A percentile compares a stretch with the other conserved stretches of the same genome.
Conservation (phyloP, 2,329 filamentous ascomycete species). For the Aspergillus brunneoviolaceus region DNA sequence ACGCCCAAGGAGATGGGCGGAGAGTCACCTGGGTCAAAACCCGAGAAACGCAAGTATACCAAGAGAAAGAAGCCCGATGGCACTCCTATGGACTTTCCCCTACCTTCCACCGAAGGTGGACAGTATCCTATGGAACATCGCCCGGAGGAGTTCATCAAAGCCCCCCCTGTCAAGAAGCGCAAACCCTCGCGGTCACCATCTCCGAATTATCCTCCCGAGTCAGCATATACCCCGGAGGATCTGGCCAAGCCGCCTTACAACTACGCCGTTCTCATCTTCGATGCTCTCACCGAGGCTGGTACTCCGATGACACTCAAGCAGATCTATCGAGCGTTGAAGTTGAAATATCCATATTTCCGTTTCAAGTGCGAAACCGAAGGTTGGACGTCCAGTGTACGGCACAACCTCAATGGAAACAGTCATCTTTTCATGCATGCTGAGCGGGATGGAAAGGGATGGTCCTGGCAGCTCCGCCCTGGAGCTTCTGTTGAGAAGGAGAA, state of each 20-base stretch:
- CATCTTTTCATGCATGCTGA: conserved; percentile 61
- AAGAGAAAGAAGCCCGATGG: conserved; percentile 48
- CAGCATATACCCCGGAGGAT: conserved; percentile 62
- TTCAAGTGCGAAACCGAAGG: conserved; percentile 64
- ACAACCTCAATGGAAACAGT: conserved; percentile 60
- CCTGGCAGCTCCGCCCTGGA: conserved; percentile 61
- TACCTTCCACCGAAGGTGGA: conserved; percentile 46
- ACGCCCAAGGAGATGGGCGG: conserved; percentile 32
- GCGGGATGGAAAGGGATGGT: conserved; percentile 62
- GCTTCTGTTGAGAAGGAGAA: conserved; percentile 61
- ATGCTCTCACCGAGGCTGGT: conserved; percentile 58
- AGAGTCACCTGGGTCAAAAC: conserved; percentile 41
- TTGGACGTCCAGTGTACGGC: conserved; percentile 67
- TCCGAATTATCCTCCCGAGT: conserved; percentile 59
- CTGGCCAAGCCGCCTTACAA: conserved; percentile 62
- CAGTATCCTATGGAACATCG: conserved; percentile 38
- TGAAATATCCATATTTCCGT: conserved; percentile 61
- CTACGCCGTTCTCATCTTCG: conserved; percentile 64
- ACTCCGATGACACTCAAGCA: conserved; percentile 63
- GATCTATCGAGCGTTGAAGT: conserved; percentile 64
- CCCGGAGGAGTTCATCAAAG: conserved; percentile 44
- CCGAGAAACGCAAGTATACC: conserved; percentile 50
- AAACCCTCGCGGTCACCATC: conserved; percentile 60
- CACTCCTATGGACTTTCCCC: conserved; percentile 40
- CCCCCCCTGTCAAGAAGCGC: conserved; percentile 48